Evolutionary conservation across 495 filamentous ascomycete species (phyloP), one percentile per base, ranked within the genome.

Genomic region (Hypomontagnella monticulosa): DNA sequence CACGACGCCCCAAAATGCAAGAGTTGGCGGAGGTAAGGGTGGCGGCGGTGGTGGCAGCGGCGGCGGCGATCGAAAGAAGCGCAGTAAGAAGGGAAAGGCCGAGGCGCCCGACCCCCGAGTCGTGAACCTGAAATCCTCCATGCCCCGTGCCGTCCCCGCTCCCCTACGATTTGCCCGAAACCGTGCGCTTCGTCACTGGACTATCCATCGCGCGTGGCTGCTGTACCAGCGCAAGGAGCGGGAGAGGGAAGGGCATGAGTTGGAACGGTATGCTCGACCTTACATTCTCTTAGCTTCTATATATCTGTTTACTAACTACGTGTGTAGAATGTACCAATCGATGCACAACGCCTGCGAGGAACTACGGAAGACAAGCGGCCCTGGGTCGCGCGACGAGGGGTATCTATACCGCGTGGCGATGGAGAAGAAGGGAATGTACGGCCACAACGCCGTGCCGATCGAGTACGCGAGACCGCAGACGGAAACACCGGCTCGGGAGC

Each of bases 141-240:
- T 72, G 69, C 71, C 71, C 23, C 71, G 71, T 8, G 46, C 43
- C 1, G 66, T 72, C 1, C 91, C 91, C 0, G 87, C 91, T 2
- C 93, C 93, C 2, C 85, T 97, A 64, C 87, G 91, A 62, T 89
- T 97, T 84, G 91, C 87, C 20, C 92, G 93, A 64, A 90, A 89
- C 80, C 90, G 95, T 54, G 85, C 86, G 79, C 89, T 98, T 66
- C 91, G 95, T 19, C 95, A 99, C 82, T 99, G 96, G 95, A 97
- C 95, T 51, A 98, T 99, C 81, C 93, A 98, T 80, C 93, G 95
- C 67, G 95, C 93, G 16, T 97, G 92, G 90, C 81, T 90, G 60
- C 76, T 96, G 41, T 87, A 87, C 78, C 85, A 86, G 67, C 81
- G 85, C 53, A 80, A 88, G 68, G 82, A 86, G 75, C 87, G 87